Conservation (phyloP, 2,329 filamentous ascomycete species). For the Cladorrhinum sp. region DNA sequence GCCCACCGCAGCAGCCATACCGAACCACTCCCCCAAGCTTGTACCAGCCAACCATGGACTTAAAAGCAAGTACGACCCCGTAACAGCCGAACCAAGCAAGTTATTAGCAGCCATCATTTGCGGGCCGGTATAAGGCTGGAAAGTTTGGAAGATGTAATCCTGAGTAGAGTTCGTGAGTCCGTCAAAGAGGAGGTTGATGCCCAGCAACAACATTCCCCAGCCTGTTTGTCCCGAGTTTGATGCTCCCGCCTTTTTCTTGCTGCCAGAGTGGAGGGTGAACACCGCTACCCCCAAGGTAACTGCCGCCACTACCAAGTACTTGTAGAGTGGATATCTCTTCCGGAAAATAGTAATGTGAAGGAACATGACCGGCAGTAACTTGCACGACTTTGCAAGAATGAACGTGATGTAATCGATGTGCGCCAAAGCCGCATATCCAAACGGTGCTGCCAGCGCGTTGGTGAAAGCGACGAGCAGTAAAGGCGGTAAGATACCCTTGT, state of each 20-base stretch:
- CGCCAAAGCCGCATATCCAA: slow-evolving; percentile 86
- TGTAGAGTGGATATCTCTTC: slow-evolving; percentile 87
- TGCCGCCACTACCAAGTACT: slow-evolving; percentile 88
- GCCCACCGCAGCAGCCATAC: slow-evolving; percentile 61
- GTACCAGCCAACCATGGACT: slow-evolving; percentile 77
- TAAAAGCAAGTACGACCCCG: slow-evolving; percentile 69
- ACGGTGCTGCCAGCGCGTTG: slow-evolving; percentile 85
- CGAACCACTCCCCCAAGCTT: slow-evolving; percentile 60
- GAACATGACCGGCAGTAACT: slow-evolving; percentile 97
- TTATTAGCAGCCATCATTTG: slow-evolving; percentile 99
- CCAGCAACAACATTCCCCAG: slow-evolving; percentile 80
- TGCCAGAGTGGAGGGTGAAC: slow-evolving; percentile 82
- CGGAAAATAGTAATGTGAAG: slow-evolving; percentile 91
- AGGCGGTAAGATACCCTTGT: slow-evolving; percentile 68
- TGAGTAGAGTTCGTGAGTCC: slow-evolving; percentile 95
- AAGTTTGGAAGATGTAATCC: slow-evolving; percentile 84
- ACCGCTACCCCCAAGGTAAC: slow-evolving; percentile 91
- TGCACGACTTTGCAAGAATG: slow-evolving; percentile 96
- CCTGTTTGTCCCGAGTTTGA: slow-evolving; percentile 55
- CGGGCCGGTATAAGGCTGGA: slow-evolving; percentile 78
- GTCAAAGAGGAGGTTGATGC: slow-evolving; percentile 90
- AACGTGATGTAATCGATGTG: slow-evolving; percentile 99
- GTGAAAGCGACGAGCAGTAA: slow-evolving; percentile 84
- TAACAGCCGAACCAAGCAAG: slow-evolving; percentile 77
- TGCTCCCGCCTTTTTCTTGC: slow-evolving; percentile 45